Evolutionary conservation across 2,329 filamentous ascomycete species (phyloP), one percentile per base, ranked within the genome.

Genomic region (Monosporascus sp.): DNA sequence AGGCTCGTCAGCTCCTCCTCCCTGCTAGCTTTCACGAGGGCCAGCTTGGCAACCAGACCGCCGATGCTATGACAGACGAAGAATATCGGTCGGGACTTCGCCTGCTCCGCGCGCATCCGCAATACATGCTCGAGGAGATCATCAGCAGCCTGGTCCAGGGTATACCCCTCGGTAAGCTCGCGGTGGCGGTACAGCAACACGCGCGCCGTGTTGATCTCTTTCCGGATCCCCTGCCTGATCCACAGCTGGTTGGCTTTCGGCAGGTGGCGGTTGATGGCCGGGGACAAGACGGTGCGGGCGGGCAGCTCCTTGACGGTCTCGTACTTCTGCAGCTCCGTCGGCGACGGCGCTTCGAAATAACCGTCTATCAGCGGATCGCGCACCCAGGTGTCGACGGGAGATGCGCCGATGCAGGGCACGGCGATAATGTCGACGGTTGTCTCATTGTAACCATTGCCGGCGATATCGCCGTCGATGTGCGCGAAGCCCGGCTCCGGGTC

Each of bases 31-130:
- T 74, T 77, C 7, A 78, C 72, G 43, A 86, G 61, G 2, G 79
- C 80, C 60, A 76, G 70, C 69, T 86, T 86, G 7, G 78, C 78
- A 1, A 85, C 79, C 26, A 86, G 62, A 0, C 83, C 83, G 1
- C 83, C 83, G 6, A 85, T 73, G 47, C 82, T 84, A 53, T 86
- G 83, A 11, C 76, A 82, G 14, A 86, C 73, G 61, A 86, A 84
- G 55, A 86, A 75, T 2, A 86, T 59, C 0, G 83, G 83, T 5
- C 83, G 75, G 2, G 69, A 68, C 43, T 66, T 66, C 20, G 65
- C 63, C 48, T 67, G 43, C 0, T 60, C 62, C 5, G 55, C 56
- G 22, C 76, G 65, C 50, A 74, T 61, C 37, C 59, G 65, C 26
- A 58, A 58, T 11, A 82, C 56, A 26, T 79, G 71, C 4, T 74